Conservation (phyloP, 805 yeast genomes). For the Candida quercuum region DNA sequence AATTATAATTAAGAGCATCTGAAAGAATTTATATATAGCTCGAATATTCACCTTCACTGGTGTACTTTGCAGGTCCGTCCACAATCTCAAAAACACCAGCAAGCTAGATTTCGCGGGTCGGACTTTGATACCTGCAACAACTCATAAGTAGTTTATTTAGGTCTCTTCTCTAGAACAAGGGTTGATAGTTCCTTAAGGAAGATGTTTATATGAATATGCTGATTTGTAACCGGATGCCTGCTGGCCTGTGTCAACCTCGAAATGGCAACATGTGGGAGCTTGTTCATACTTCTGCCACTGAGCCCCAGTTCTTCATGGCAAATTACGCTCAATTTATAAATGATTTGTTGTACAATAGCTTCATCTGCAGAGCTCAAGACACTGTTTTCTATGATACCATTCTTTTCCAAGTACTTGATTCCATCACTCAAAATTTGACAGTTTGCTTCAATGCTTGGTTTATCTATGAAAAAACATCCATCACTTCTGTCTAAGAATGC, state of each 20-base stretch:
- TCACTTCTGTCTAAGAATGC: constrained; percentile 43
- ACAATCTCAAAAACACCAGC: too few species aligned
- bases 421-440: constrained; percentile 25
- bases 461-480: constrained; percentile 28
- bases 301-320: constrained; percentile 3
- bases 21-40: too few species aligned
- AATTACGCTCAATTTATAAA: constrained; percentile 1
- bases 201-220: neutral
- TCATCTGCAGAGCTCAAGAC: neutral
- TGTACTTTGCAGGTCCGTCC: too few species aligned
- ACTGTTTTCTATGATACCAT: constrained; percentile 4
- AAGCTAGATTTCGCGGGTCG: too few species aligned
- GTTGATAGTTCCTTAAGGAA: neutral
- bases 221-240: neutral
- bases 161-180: neutral
- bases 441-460: constrained; percentile 28
- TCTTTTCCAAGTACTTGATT: constrained; percentile 21
- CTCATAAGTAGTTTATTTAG: too few species aligned
- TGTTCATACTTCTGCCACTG: constrained; percentile 10
- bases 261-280: constrained; percentile 4
- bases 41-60: too few species aligned
- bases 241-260: neutral
- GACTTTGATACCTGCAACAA: too few species aligned
- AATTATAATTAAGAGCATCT: too few species aligned
- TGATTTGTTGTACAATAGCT: neutral